These are phyloP conservation scores for Kwoniella sp. DNA, from an alignment of 768 basidiomycete genomes.

Conservation along the genomic window DNA sequence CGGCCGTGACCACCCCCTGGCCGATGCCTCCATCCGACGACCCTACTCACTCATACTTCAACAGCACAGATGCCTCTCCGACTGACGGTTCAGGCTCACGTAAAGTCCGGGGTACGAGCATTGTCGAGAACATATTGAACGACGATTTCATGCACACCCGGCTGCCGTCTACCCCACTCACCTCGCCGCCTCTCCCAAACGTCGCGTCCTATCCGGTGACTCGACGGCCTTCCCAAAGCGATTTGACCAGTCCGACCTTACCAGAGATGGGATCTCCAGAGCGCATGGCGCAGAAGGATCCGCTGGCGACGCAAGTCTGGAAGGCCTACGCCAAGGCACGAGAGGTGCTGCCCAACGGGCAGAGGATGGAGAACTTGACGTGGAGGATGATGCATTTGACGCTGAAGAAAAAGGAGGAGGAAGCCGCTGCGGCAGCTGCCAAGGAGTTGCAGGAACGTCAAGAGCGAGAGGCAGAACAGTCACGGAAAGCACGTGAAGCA, in stretches of 20 bases:
- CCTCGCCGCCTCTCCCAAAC: conserved; percentile 1
- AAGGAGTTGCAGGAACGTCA: conserved; percentile 20
- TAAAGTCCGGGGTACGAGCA: conserved; percentile 14
- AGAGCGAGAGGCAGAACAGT: conserved; percentile 6
- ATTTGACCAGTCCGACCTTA: conserved; percentile 22
- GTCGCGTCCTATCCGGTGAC: conserved; percentile 21
- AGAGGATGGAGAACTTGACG: conserved; percentile 95
- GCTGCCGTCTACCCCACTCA: conserved; percentile 17
- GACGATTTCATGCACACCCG: conserved; percentile 43
- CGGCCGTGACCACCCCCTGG: not conserved
- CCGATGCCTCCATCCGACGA: not conserved
- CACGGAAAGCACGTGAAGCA: conserved; percentile 12
- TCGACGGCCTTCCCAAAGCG: conserved; percentile 30
- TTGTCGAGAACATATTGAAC: conserved; percentile 41
- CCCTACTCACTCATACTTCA: conserved; percentile 1
- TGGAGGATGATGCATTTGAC: conserved; percentile 99
- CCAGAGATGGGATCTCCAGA: conserved; percentile 25
- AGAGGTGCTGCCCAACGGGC: conserved; percentile 81
- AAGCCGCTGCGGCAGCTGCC: conserved; percentile 7
- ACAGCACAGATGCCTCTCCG: conserved; percentile 6
- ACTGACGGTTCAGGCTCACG: conserved; percentile 6
- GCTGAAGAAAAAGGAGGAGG: conserved; percentile 63
- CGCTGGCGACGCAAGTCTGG: conserved; percentile 93
- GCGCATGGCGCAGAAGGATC: conserved; percentile 62
- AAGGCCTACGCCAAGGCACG: conserved; percentile 90